phyloP scores from a whole-genome alignment of 2,329 filamentous ascomycete species.

The Xylaria sp. region DNA sequence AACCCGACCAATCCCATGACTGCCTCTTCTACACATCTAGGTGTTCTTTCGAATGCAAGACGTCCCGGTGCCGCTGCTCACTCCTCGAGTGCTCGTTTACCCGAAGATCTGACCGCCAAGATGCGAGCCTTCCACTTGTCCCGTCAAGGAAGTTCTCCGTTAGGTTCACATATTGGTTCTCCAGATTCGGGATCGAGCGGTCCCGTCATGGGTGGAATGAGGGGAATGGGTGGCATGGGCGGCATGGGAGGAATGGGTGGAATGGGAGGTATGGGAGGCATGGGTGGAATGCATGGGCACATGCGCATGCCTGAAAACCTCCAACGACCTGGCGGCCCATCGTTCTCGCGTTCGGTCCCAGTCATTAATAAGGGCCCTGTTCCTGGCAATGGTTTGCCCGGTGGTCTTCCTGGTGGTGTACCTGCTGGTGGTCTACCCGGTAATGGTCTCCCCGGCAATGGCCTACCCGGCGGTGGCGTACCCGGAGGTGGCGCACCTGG shows the following conservation, averaged over 20 bases:
- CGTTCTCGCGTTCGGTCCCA: slow-evolving; percentile 51
- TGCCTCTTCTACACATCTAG: slow-evolving; percentile 76
- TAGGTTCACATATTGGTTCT: slow-evolving; percentile 28
- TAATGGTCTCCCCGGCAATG: slow-evolving; percentile 32
- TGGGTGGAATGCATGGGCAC: slow-evolving; percentile 38
- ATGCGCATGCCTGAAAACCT: slow-evolving; percentile 40
- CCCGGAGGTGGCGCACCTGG: slow-evolving; percentile 24
- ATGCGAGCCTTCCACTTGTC: slow-evolving; percentile 44
- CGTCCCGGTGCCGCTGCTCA: slow-evolving; percentile 41
- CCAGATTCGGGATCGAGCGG: slow-evolving; percentile 31
- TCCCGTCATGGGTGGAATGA: slow-evolving; percentile 30
- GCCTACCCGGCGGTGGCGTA: background rate
- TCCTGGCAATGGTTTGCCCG: slow-evolving; percentile 45
- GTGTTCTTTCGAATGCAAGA: slow-evolving; percentile 63
- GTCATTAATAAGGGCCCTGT: slow-evolving; percentile 23
- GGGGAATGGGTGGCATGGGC: too few relatives aligned
- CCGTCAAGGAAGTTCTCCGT: slow-evolving; percentile 38
- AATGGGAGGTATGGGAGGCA: background rate
- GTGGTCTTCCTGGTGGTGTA: slow-evolving; percentile 26
- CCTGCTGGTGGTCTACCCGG: slow-evolving; percentile 48
- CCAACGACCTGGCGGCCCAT: slow-evolving; percentile 43
- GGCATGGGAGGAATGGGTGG: too few relatives aligned
- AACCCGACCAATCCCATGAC: slow-evolving; percentile 55
- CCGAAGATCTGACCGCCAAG: slow-evolving; percentile 43
- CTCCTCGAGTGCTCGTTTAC: slow-evolving; percentile 39